A percentile compares a stretch with the other conserved stretches of the same genome.
Conservation (phyloP, 2,329 filamentous ascomycete genomes). For the Dactylellina cionopaga region DNA sequence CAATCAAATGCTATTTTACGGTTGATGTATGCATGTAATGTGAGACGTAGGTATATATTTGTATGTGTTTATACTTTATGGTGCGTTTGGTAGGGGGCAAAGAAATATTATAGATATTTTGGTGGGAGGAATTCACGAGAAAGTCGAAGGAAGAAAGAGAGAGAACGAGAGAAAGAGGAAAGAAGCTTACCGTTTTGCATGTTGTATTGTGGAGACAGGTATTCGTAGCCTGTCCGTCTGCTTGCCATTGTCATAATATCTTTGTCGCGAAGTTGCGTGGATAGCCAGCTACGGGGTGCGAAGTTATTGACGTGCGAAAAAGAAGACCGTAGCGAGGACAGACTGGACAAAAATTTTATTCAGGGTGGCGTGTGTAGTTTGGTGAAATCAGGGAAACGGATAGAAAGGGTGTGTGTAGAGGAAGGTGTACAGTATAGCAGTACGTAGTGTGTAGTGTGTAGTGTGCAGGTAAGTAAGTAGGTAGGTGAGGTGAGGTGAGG, state of each 20-base stretch:
- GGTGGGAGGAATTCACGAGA: constrained; percentile 29
- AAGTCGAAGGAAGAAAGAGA: constrained; percentile 2
- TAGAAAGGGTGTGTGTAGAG: constrained; percentile 38
- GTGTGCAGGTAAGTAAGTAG: neutral
- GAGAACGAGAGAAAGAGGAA: constrained; percentile 26
- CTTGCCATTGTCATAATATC: constrained; percentile 49
- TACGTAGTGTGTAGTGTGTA: constrained; percentile 1
- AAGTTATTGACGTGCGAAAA: constrained; percentile 51
- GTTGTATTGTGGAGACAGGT: constrained; percentile 53
- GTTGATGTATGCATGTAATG: constrained; percentile 25
- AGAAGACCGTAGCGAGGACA: constrained; percentile 43
- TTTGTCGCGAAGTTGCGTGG: constrained; percentile 51
- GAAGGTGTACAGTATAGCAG: constrained; percentile 21
- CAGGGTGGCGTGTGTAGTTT: constrained; percentile 43
- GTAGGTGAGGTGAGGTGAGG: too few species aligned
- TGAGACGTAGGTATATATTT: neutral
- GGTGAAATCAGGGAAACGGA: constrained; percentile 32
- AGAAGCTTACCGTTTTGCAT: constrained; percentile 51
- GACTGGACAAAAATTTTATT: constrained; percentile 46
- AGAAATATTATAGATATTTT: constrained; percentile 48
- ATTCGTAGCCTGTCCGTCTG: constrained; percentile 52
- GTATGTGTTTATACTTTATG: constrained; percentile 16
- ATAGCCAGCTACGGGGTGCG: constrained; percentile 48
- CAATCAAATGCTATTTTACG: constrained; percentile 1
- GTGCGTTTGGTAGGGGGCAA: constrained; percentile 24